These are phyloP conservation scores for Alternaria gaisen DNA, from an alignment of 2,329 filamentous ascomycete genomes.

Conservation along the genomic window DNA sequence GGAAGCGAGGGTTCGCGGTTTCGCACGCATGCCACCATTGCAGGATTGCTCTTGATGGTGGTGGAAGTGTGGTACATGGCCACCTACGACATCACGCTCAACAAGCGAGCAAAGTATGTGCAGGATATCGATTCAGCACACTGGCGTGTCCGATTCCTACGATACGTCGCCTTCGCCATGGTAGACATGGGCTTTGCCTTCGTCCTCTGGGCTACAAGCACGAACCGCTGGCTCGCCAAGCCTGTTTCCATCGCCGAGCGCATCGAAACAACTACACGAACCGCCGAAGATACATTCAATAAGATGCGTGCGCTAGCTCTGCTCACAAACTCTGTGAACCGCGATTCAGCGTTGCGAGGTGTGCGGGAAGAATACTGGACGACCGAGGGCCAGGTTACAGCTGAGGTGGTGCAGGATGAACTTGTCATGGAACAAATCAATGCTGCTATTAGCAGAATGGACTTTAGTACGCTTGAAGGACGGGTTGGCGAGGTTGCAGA, in stretches of 20 bases:
- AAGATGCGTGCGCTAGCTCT: conserved; percentile 78
- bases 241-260: conserved; percentile 71
- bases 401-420: conserved; percentile 79
- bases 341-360: conserved; percentile 75
- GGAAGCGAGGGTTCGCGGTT: conserved; percentile 72
- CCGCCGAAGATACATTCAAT: conserved; percentile 67
- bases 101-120: conserved; percentile 67
- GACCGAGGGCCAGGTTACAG: conserved; percentile 76
- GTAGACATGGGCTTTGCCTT: conserved; percentile 71
- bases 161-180: conserved; percentile 69
- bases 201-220: conserved; percentile 78
- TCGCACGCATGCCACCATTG: conserved; percentile 74
- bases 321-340: conserved; percentile 78
- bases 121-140: conserved; percentile 74
- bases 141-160: conserved; percentile 72
- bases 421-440: conserved; percentile 77
- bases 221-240: conserved; percentile 77
- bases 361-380: conserved; percentile 79
- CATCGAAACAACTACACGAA: conserved; percentile 66
- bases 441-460: conserved; percentile 70
- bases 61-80: conserved; percentile 72
- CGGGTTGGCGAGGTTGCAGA: conserved; percentile 66
- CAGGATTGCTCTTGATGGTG: conserved; percentile 65
- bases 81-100: conserved; percentile 71
- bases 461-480: conserved; percentile 67